phyloP scores from a whole-genome alignment of 148 eudicot genomes.

The Fagopyrum esculentum region DNA sequence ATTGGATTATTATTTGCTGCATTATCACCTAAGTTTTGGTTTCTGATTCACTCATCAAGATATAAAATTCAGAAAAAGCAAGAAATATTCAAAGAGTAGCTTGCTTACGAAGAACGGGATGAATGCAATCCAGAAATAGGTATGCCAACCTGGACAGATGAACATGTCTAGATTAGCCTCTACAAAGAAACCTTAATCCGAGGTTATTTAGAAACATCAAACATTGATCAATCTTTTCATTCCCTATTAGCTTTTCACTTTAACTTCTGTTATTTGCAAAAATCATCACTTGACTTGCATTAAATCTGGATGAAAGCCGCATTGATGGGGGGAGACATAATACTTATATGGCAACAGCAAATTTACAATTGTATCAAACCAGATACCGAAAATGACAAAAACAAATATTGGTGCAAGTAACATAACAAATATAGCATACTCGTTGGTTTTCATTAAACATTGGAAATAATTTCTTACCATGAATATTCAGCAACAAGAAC shows the following conservation, averaged over 20 bases:
- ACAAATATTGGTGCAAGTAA: neutral
- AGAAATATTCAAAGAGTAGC: neutral
- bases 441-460: neutral
- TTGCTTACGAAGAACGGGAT: slow-evolving; percentile 53
- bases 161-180: slow-evolving; percentile 7
- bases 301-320: neutral
- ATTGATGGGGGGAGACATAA: neutral
- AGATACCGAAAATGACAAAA: too few species aligned
- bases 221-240: neutral
- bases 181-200: neutral
- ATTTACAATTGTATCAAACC: neutral
- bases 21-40: neutral
- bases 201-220: neutral
- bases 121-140: slow-evolving; percentile 95
- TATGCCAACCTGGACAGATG: slow-evolving; percentile 79
- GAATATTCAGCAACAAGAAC: slow-evolving; percentile 80
- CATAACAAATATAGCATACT: neutral
- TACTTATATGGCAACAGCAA: neutral
- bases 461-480: slow-evolving; percentile 41
- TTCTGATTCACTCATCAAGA: neutral
- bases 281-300: neutral
- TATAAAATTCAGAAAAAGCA: neutral
- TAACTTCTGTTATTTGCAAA: neutral
- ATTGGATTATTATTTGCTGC: neutral
- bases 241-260: neutral